A percentile compares a stretch with the other conserved stretches of the same genome.
Evolutionary conservation across 441 rosid species (phyloP).

Genomic region (Theobroma grandiflorum): DNA sequence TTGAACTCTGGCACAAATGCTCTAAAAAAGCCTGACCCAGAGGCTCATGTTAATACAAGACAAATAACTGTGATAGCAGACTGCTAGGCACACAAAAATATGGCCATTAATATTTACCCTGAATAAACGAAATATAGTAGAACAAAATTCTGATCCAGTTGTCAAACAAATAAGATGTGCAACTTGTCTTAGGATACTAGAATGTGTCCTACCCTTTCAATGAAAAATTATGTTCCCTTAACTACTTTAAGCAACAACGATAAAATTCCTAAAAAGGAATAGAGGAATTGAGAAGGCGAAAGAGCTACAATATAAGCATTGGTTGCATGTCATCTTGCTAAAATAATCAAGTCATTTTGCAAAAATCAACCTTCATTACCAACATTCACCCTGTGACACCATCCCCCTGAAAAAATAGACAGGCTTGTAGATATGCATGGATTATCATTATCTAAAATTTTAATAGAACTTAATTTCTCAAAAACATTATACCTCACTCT

Average conservation of each 20-base stretch:
- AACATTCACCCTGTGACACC: neutral
- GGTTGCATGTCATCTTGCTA: neutral
- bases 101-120: neutral
- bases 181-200: neutral
- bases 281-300: neutral
- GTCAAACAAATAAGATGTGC: neutral
- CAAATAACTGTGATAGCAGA: neutral
- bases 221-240: neutral
- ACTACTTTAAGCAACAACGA: neutral
- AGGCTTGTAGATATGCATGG: neutral
- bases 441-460: conserved; percentile 10
- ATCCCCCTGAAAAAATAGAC: neutral
- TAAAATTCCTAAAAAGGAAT: neutral
- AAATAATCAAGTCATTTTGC: neutral
- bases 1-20: neutral
- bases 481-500: conserved; percentile 68
- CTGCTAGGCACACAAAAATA: neutral
- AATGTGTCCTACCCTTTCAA: neutral
- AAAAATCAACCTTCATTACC: neutral
- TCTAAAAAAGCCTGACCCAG: neutral
- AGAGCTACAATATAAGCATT: neutral
- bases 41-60: neutral
- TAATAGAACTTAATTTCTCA: conserved; percentile 11
- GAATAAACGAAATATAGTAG: neutral
- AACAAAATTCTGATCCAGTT: neutral